These are phyloP conservation scores for Nematodospora anomalae DNA, from an alignment of 1,139 yeast genomes.

Conservation along the genomic window DNA sequence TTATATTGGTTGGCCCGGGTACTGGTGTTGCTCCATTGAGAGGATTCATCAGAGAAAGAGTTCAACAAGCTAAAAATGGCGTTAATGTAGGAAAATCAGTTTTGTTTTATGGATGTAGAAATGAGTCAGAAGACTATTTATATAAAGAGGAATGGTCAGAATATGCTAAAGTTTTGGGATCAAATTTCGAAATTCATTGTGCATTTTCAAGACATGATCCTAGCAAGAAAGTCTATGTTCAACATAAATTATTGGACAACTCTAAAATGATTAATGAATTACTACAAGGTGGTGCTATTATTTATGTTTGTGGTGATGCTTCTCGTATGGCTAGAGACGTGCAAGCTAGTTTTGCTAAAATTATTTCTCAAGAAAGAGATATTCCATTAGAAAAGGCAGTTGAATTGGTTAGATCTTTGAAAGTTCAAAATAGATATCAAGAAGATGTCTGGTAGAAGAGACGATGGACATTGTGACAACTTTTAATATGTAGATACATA, in stretches of 20 bases:
- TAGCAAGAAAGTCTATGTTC: slow-evolving; percentile 78
- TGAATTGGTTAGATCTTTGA: slow-evolving; percentile 75
- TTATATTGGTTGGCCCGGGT: slow-evolving; percentile 95
- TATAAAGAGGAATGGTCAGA: slow-evolving; percentile 86
- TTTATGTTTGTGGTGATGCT: slow-evolving; percentile 98
- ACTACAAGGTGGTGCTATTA: slow-evolving; percentile 73
- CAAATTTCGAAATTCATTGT: slow-evolving; percentile 65
- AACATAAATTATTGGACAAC: slow-evolving; percentile 68
- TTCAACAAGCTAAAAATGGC: slow-evolving; percentile 40
- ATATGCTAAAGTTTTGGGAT: slow-evolving; percentile 63
- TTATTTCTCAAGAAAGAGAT: slow-evolving; percentile 59
- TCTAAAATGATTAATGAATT: slow-evolving; percentile 56
- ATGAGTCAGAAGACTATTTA: slow-evolving; percentile 69
- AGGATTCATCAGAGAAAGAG: slow-evolving; percentile 87
- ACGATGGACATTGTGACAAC: neutral
- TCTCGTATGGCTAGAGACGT: slow-evolving; percentile 95
- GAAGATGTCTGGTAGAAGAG: slow-evolving; percentile 87
- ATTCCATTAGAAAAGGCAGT: slow-evolving; percentile 68
- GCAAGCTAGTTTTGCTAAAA: slow-evolving; percentile 65
- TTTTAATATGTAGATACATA: neutral
- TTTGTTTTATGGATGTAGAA: slow-evolving; percentile 87
- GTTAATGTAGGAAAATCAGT: slow-evolving; percentile 68
- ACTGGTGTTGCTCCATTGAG: slow-evolving; percentile 98
- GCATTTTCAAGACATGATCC: slow-evolving; percentile 83
- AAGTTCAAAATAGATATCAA: slow-evolving; percentile 85